Conservation (phyloP, 495 filamentous ascomycete genomes). For the Umbilicaria muhlenbergii region DNA sequence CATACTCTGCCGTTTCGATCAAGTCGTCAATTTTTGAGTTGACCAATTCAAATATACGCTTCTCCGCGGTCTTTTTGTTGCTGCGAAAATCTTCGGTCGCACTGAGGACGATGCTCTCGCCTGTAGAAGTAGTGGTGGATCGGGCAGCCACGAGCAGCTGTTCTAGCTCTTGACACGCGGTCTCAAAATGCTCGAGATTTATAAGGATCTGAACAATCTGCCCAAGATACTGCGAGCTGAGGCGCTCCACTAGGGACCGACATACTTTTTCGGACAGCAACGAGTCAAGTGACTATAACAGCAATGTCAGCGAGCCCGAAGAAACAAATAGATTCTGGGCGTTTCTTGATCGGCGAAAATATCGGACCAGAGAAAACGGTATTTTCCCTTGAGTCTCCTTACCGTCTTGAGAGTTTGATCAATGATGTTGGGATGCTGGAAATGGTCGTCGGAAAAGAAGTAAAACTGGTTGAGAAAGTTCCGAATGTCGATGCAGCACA, state of each 20-base stretch:
- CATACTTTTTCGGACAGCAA: constrained; percentile 84
- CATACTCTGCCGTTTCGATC: constrained; percentile 90
- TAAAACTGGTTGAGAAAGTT: constrained; percentile 96
- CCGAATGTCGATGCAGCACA: constrained; percentile 93
- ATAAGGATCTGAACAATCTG: constrained; percentile 98
- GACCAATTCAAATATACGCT: constrained; percentile 95
- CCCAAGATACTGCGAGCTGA: constrained; percentile 83
- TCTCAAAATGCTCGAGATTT: constrained; percentile 93
- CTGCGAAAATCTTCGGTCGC: constrained; percentile 75
- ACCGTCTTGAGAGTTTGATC: constrained; percentile 75
- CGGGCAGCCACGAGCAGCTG: constrained; percentile 65
- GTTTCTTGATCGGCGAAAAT: too few relatives aligned
- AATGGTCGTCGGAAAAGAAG: constrained; percentile 87
- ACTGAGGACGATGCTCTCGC: constrained; percentile 53
- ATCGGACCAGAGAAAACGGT: background rate
- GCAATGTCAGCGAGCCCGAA: constrained; percentile 18
- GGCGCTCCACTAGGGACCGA: constrained; percentile 69
- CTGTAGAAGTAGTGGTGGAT: constrained; percentile 55
- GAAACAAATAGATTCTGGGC: constrained; percentile 6
- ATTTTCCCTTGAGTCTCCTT: constrained; percentile 7
- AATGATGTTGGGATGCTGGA: constrained; percentile 70
- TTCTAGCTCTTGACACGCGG: constrained; percentile 77
- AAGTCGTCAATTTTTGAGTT: constrained; percentile 98
- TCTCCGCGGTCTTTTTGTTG: constrained; percentile 91
- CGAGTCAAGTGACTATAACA: constrained; percentile 56